Evolutionary conservation across 2,329 filamentous ascomycete genomes (phyloP), one percentile per base, ranked within the genome.

Genomic region (Aspergillus spinulosporus): DNA sequence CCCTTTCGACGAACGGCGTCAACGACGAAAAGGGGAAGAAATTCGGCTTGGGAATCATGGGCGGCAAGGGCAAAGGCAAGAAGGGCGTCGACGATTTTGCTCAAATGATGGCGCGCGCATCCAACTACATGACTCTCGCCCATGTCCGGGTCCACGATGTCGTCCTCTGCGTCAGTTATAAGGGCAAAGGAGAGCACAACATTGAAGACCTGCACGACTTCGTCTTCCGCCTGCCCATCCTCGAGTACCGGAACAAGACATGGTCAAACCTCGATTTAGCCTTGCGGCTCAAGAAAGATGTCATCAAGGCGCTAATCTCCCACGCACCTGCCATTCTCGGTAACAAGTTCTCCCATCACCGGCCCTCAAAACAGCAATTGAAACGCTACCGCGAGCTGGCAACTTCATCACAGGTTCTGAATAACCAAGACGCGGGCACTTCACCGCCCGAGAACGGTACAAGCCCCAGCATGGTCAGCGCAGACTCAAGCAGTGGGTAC

Each of bases 241-340:
- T 99, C 46, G 94, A 99, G 72, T 97, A 96, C 77, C 86, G 91
- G 61, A 99, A 99, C 81, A 99, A 99, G 80, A 97, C 92, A 6
- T 99, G 94, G 94, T 97, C 92, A 5, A 99, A 97, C 71, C 83
- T 99, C 5, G 94, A 99, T 68, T 84, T 99, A 7, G 92, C 93
- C 0, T 81, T 97, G 47, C 89, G 92, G 11, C 82, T 99, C 52
- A 97, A 99, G 78, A 95, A 92, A 70, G 92, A 96, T 46, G 89
- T 97, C 56, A 90, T 96, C 69, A 90, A 92, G 68, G 93, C 94
- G 0, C 82, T 99, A 45, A 95, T 99, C 66, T 94, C 90, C 1
- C 94, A 99, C 69, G 92, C 93, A 0, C 94, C 94, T 37, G 92
- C 94, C 56, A 97, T 99, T 64, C 91, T 99, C 49, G 91, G 93